Evolutionary conservation across 176 grass and related monocot species (phyloP).

Genomic region (Eragrostis curvula): DNA sequence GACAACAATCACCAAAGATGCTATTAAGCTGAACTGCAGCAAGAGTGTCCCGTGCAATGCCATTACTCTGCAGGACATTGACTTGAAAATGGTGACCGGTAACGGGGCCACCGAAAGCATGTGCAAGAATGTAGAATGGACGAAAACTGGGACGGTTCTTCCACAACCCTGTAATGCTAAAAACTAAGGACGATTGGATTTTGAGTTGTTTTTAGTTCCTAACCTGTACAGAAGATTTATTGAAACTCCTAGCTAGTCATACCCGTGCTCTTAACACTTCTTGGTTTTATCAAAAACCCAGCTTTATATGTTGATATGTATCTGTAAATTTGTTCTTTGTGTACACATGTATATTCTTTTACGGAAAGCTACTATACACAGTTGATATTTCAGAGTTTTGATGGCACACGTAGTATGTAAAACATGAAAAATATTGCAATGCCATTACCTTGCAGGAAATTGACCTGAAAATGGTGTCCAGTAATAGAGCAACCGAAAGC

Average conservation of each 20-base stretch:
- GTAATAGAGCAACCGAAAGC: neutral
- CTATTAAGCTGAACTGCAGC: conserved; percentile 68
- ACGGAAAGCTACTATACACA: conserved; percentile 14
- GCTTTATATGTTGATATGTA: neutral
- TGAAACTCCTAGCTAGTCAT: too few relatives aligned
- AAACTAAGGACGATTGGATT: neutral
- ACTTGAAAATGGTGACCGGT: conserved; percentile 26
- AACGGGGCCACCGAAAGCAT: neutral
- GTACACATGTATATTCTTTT: neutral
- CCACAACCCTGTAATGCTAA: conserved; percentile 51
- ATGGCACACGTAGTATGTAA: too few relatives aligned
- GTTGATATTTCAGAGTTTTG: neutral
- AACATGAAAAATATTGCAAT: too few relatives aligned
- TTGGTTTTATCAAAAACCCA: neutral
- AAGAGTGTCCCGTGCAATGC: conserved; percentile 25
- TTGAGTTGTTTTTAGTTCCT: neutral
- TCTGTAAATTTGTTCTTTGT: neutral
- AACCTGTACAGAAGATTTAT: too few relatives aligned
- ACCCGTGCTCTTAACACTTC: neutral
- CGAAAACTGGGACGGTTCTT: conserved; percentile 41
- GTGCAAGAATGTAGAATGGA: conserved; percentile 52
- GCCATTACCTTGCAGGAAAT: conserved; percentile 55
- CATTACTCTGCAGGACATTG: conserved; percentile 55
- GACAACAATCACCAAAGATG: conserved; percentile 52
- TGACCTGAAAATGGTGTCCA: conserved; percentile 28